A percentile compares a stretch with the other conserved stretches of the same genome.
Conservation (phyloP, 495 filamentous ascomycete species). For the Penicilliopsis zonata region DNA sequence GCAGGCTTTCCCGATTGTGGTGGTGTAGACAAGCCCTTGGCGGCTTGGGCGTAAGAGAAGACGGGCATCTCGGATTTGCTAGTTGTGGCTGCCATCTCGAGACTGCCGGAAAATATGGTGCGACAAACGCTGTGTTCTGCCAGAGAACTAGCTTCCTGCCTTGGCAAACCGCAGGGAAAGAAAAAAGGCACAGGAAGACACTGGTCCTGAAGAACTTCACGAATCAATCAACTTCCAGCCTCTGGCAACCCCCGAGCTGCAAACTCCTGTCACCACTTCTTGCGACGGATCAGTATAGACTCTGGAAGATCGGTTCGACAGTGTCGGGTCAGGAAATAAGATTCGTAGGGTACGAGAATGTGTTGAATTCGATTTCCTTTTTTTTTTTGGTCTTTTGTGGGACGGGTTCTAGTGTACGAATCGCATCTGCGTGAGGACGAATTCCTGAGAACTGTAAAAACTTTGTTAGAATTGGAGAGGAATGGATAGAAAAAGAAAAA, state of each 20-base stretch:
- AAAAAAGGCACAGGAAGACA: slow-evolving; percentile 12
- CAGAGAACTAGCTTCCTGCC: slow-evolving; percentile 15
- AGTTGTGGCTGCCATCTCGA: slow-evolving; percentile 22
- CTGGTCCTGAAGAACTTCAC: slow-evolving; percentile 20
- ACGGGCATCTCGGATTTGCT: slow-evolving; percentile 30
- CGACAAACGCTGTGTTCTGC: slow-evolving; percentile 11
- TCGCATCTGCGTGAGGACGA: too few species aligned
- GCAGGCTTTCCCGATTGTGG: slow-evolving; percentile 23
- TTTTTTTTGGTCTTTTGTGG: too few species aligned
- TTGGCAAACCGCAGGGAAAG: slow-evolving; percentile 10
- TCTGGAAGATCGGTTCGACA: too few species aligned
- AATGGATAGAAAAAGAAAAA: too few species aligned
- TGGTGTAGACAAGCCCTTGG: slow-evolving; percentile 53
- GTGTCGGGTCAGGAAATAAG: too few species aligned
- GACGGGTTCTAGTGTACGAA: too few species aligned
- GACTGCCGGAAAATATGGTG: slow-evolving; percentile 2
- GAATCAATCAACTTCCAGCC: slow-evolving; percentile 16
- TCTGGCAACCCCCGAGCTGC: slow-evolving; percentile 20
- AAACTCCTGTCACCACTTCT: slow-evolving; percentile 16
- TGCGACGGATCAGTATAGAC: too few species aligned
- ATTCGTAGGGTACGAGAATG: too few species aligned
- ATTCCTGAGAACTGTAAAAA: too few species aligned
- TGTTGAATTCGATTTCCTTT: too few species aligned
- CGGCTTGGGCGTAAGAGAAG: slow-evolving; percentile 95
- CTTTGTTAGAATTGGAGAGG: too few species aligned